Base-by-base conservation (phyloP, 73 alveolate genomes). In the Paramecium octaurelia region DNA sequence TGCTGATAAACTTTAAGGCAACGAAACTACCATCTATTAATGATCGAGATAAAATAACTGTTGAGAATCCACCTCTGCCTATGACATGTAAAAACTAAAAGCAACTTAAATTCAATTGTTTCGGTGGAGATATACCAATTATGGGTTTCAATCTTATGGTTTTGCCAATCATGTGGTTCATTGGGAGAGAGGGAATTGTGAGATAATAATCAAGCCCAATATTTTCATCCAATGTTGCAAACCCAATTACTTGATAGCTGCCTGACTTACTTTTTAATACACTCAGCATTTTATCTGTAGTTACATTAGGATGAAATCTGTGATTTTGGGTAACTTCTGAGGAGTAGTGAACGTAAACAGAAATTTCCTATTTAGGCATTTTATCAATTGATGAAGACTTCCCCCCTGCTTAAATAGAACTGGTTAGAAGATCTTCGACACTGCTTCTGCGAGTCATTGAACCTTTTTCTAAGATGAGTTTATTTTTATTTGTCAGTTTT, bases 41-140 rank as follows among this genome's bases (percentile, higher is more conserved):
- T 40, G 92, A 91, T 93, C 97, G 23, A 31, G 93, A 97, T 54
- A 96, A 85, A 58, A 88, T 68, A 6, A 96, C 99, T 42, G 93
- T 92, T 4, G 97, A 93, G 86, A 93, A 96, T 8, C 98, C 98
- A 9, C 99, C 99, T 70, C 94, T 95, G 0, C 99, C 99, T 73
- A 96, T 95, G 3, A 93, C 93, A 43, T 96, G 92, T 6, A 96
- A 70, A 35, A 88, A 68, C 64, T 96, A 95, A 75, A 96, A 96
- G 88, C 95, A 97, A 23, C 84, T 44, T 68, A 89, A 48, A 29
- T 58, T 70, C 20, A 89, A 59, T 89, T 44, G 16, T 44, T 46
- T 40, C 1, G 46, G 75, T 11, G 46, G 70, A 21, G 23, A 29
- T 64, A 80, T 48, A 24, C 91, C 91, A 12, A 44, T 44, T 0